Evolutionary conservation across 2,329 filamentous ascomycete genomes (phyloP).

Genomic region (Botryotinia calthae): DNA sequence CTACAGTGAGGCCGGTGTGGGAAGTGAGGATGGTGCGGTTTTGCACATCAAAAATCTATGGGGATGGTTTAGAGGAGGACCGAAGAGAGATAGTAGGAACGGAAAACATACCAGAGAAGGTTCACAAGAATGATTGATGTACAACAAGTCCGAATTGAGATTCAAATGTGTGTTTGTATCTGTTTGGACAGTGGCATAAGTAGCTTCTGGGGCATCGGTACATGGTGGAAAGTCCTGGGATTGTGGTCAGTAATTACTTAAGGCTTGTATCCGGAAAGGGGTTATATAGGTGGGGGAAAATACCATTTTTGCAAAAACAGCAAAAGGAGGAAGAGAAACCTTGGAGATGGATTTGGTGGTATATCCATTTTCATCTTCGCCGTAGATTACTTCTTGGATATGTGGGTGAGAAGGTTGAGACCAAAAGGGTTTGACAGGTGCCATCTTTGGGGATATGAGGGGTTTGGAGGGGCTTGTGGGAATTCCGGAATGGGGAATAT

Average conservation of each 20-base stretch:
- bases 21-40: slow-evolving; percentile 57
- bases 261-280: not conserved
- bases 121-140: slow-evolving; percentile 67
- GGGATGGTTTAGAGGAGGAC: not conserved
- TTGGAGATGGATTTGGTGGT: slow-evolving; percentile 59
- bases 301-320: slow-evolving; percentile 61
- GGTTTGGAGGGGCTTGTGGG: not conserved
- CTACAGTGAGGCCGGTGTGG: slow-evolving; percentile 52
- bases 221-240: slow-evolving; percentile 56
- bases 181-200: slow-evolving; percentile 64
- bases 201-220: slow-evolving; percentile 52
- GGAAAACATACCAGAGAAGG: slow-evolving; percentile 57
- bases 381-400: slow-evolving; percentile 54
- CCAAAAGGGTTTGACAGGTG: slow-evolving; percentile 59
- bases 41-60: slow-evolving; percentile 58
- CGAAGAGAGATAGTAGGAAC: not conserved
- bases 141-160: slow-evolving; percentile 64
- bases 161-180: slow-evolving; percentile 55
- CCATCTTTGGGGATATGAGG: slow-evolving; percentile 40
- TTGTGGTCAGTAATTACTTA: not conserved
- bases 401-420: slow-evolving; percentile 57
- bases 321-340: slow-evolving; percentile 57
- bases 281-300: not conserved
- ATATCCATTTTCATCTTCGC: slow-evolving; percentile 49
- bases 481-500: not conserved